Evolutionary conservation across 2,329 filamentous ascomycete genomes (phyloP), one percentile per base, ranked within the genome.

Genomic region (Colletotrichum acutatum): DNA sequence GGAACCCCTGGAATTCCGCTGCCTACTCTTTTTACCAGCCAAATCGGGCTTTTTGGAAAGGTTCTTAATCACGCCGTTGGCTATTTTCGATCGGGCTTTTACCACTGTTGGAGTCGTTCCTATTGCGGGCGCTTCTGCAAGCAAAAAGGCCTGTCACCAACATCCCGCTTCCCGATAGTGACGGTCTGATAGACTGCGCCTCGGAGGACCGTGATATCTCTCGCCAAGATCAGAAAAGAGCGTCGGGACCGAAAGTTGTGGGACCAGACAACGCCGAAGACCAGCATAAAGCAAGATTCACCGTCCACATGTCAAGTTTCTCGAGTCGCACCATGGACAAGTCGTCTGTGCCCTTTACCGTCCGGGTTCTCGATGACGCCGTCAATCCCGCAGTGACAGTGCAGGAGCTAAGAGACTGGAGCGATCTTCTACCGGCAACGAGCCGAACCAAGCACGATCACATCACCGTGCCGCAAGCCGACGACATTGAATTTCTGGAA

Each of bases 361-460:
- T 70, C 66, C 71, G 71, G 19, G 71, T 71, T 22, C 61, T 73
- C 56, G 66, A 73, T 37, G 67, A 73, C 57, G 46, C 60, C 34
- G 22, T 24, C 59, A 46, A 34, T 56, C 59, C 49, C 52, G 60
- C 61, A 52, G 34, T 49, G 26, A 52, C 60, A 24, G 30, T 56
- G 19, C 54, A 46, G 46, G 32, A 46, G 26, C 60, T 46, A 37
- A 32, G 28, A 16, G 73, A 75, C 32, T 75, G 78, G 61, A 52
- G 59, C 22, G 34, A 58, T 67, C 66, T 79, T 22, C 75, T 81
- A 52, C 80, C 81, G 7, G 80, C 81, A 22, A 76, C 80, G 9
- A 74, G 75, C 72, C 80, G 81, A 60, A 78, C 77, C 19, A 75
- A 73, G 34, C 26, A 68, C 19, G 80, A 82, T 52, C 74, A 81